These are phyloP conservation scores for Phaeosphaeriaceae sp. DNA, from an alignment of 2,329 filamentous ascomycete genomes.

Conservation along the genomic window DNA sequence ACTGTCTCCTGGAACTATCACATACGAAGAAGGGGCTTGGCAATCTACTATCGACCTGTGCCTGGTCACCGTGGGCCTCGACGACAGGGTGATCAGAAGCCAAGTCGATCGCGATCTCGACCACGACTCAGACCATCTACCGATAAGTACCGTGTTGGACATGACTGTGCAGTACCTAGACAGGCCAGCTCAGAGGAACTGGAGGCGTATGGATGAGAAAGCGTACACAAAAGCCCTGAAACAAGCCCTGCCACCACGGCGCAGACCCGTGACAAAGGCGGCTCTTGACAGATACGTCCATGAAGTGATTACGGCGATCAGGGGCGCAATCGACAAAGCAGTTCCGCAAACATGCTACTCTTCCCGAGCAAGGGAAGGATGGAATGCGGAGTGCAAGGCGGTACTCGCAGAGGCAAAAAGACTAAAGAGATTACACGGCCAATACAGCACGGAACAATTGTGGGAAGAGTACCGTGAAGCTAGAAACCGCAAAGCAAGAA, in stretches of 20 bases:
- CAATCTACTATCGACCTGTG: conserved; percentile 17
- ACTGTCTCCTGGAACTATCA: conserved; percentile 10
- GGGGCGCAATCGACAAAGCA: conserved; percentile 10
- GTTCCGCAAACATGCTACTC: conserved; percentile 8
- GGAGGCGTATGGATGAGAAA: conserved; percentile 8
- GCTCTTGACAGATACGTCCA: conserved; percentile 14
- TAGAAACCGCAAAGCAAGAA: conserved; percentile 33
- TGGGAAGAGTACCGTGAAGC: conserved; percentile 17
- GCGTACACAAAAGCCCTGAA: conserved; percentile 12
- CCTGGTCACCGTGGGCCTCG: conserved; percentile 12
- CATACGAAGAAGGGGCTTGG: conserved; percentile 11
- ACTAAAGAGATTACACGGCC: conserved; percentile 12
- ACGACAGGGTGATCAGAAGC: conserved; percentile 17
- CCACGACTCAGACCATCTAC: conserved; percentile 29
- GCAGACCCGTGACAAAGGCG: conserved; percentile 12
- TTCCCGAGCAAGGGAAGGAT: conserved; percentile 9
- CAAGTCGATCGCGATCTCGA: conserved; percentile 14
- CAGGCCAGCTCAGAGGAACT: conserved; percentile 5
- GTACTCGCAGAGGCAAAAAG: conserved; percentile 17
- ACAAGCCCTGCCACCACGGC: conserved; percentile 11
- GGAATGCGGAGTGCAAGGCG: conserved; percentile 12
- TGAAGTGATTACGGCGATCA: conserved; percentile 12
- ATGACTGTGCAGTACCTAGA: conserved; percentile 6
- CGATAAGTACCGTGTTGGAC: conserved; percentile 23
- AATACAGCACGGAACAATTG: conserved; percentile 8